Percentiles rank a stretch among this genome's conserved stretches.
Conservation (phyloP, 805 yeast genomes). For the Danielia reshetovae region DNA sequence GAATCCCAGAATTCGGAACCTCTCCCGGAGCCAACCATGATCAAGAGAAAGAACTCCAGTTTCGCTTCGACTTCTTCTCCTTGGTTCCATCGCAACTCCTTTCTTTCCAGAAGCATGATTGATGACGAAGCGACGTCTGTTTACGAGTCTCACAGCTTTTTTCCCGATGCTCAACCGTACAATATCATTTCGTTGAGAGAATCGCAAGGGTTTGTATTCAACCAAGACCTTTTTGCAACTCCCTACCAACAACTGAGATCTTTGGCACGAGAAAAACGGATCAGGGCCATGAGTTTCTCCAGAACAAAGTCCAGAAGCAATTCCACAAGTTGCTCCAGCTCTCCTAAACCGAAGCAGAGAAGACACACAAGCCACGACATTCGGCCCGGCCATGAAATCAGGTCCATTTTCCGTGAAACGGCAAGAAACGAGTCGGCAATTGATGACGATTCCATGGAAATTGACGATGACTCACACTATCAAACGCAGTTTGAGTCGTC, state of each 20-base stretch:
- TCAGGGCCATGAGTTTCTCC: conserved; percentile 21
- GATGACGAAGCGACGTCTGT: conserved; percentile 51
- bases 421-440: conserved; percentile 7
- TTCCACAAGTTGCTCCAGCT: conserved; percentile 1
- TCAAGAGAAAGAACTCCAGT: conserved; percentile 21
- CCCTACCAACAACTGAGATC: conserved; percentile 57
- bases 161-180: conserved; percentile 22
- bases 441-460: conserved; percentile 9
- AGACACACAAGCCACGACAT: conserved; percentile 29
- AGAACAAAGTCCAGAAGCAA: conserved; percentile 1
- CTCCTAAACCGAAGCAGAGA: conserved; percentile 13
- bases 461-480: too few relatives aligned
- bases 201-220: conserved; percentile 73
- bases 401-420: conserved; percentile 7
- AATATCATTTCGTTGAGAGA: conserved; percentile 48
- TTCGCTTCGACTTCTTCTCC: conserved; percentile 44
- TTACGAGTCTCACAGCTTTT: conserved; percentile 43
- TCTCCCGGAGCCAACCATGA: background rate
- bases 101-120: conserved; percentile 55
- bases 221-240: conserved; percentile 72
- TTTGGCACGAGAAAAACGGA: conserved; percentile 30
- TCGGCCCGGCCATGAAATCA: too few relatives aligned
- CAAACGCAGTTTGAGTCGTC: too few relatives aligned
- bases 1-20: background rate
- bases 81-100: conserved; percentile 52